A percentile compares a stretch with the other conserved stretches of the same genome.
Evolutionary conservation across 1,284 basidiomycete species (phyloP).

Genomic region (Leccinum solheimii): DNA sequence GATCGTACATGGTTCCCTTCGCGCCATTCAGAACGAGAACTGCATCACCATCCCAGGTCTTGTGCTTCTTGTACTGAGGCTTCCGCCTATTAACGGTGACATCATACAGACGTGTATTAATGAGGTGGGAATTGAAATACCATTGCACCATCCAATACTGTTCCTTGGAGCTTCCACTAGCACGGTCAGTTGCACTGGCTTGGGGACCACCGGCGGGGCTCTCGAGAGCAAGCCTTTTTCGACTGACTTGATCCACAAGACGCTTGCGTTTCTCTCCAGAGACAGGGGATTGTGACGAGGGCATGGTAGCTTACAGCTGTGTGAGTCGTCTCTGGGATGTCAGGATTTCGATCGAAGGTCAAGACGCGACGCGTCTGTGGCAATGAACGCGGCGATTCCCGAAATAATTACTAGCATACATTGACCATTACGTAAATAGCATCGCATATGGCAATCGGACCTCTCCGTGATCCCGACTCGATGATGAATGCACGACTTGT

Average conservation of each 20-base stretch:
- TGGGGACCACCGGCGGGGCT: slow-evolving; percentile 13
- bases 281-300: slow-evolving; percentile 16
- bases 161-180: slow-evolving; percentile 23
- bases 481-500: not conserved
- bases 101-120: slow-evolving; percentile 6
- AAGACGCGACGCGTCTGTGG: slow-evolving; percentile 28
- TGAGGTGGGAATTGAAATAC: slow-evolving; percentile 36
- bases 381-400: slow-evolving; percentile 20
- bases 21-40: slow-evolving; percentile 55
- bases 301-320: slow-evolving; percentile 14
- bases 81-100: slow-evolving; percentile 53
- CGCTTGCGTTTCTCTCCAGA: slow-evolving; percentile 34
- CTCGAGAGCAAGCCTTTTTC: slow-evolving; percentile 39
- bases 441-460: not conserved
- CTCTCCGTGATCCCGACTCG: not conserved
- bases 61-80: slow-evolving; percentile 84
- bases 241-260: slow-evolving; percentile 28
- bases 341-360: not conserved
- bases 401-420: not conserved
- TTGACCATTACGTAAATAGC: not conserved
- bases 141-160: slow-evolving; percentile 73
- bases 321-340: not conserved
- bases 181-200: slow-evolving; percentile 6
- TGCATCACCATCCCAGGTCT: slow-evolving; percentile 88
- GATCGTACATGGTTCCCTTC: slow-evolving; percentile 57